Conservation (phyloP, 2,329 filamentous ascomycete genomes). For the Aspergillus candidus region DNA sequence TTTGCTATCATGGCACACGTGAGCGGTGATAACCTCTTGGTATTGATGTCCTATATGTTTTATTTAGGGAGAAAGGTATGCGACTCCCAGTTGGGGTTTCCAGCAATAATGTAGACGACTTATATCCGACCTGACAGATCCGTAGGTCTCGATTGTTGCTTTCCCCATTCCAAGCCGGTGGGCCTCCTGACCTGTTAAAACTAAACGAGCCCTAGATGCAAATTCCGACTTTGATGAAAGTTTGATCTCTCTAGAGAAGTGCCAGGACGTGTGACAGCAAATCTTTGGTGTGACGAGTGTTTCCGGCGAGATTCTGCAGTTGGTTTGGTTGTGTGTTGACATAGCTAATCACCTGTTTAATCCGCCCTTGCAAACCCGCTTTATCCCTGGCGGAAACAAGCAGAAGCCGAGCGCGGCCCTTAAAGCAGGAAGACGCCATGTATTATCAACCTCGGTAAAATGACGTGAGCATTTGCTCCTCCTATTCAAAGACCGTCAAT, state of each 20-base stretch:
- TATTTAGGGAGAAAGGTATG: conserved; percentile 12
- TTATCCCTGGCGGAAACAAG: background rate
- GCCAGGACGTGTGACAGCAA: background rate
- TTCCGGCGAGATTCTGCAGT: conserved; percentile 4
- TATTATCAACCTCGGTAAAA: too few species aligned
- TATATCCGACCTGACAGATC: background rate
- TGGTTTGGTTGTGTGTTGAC: too few species aligned
- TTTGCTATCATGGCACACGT: too few species aligned
- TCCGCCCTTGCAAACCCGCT: background rate
- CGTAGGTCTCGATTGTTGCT: conserved; percentile 6
- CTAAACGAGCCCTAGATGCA: conserved; percentile 4
- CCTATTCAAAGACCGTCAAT: conserved; percentile 25
- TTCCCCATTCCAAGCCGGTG: conserved; percentile 26
- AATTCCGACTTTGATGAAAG: too few species aligned
- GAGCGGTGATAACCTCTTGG: background rate
- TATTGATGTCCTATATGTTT: background rate
- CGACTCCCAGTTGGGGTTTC: conserved; percentile 9
- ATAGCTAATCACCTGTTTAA: background rate
- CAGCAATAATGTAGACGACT: conserved; percentile 1
- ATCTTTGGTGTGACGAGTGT: conserved; percentile 4
- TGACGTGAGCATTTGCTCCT: conserved; percentile 2
- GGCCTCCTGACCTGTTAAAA: conserved; percentile 31
- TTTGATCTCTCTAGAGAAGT: too few species aligned
- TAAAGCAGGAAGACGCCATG: too few species aligned
- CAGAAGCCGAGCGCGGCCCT: background rate